A percentile compares a stretch with the other conserved stretches of the same genome.
phyloP scores from a whole-genome alignment of 2,329 filamentous ascomycete species.

The Penicillium frequentans region DNA sequence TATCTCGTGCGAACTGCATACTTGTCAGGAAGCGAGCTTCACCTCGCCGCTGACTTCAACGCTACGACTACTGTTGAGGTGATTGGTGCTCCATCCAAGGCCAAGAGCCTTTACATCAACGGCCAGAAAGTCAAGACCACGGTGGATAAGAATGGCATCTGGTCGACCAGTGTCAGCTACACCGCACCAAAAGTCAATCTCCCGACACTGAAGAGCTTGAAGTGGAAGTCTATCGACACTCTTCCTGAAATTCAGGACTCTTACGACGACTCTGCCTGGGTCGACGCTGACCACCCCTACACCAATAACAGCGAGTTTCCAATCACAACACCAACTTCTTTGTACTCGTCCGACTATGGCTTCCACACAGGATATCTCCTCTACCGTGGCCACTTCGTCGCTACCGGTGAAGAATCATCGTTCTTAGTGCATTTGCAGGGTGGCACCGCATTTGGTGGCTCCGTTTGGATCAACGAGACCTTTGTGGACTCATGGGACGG shows the following conservation, averaged over 20 bases:
- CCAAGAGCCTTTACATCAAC: conserved; percentile 64
- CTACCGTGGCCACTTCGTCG: conserved; percentile 69
- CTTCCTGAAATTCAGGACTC: conserved; percentile 65
- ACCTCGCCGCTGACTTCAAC: conserved; percentile 71
- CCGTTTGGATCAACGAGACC: conserved; percentile 63
- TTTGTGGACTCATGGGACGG: conserved; percentile 67
- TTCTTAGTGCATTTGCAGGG: conserved; percentile 64
- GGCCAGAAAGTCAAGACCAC: conserved; percentile 47
- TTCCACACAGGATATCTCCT: conserved; percentile 69
- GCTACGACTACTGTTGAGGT: conserved; percentile 67
- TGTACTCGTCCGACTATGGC: conserved; percentile 72
- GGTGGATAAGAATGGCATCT: conserved; percentile 46
- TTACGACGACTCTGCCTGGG: conserved; percentile 72
- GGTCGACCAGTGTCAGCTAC: conserved; percentile 55
- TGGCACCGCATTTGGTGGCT: conserved; percentile 66
- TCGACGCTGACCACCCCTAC: conserved; percentile 55
- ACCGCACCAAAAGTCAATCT: conserved; percentile 52
- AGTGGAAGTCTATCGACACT: conserved; percentile 70
- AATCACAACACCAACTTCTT: conserved; percentile 63
- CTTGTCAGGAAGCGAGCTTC: conserved; percentile 56
- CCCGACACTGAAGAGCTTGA: conserved; percentile 58
- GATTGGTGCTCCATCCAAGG: conserved; percentile 59
- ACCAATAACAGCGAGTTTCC: conserved; percentile 61
- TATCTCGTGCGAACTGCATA: conserved; percentile 51
- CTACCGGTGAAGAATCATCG: conserved; percentile 59